These are phyloP conservation scores for Colletotrichum cereale DNA, from an alignment of 2,329 filamentous ascomycete species.

Conservation along the genomic window DNA sequence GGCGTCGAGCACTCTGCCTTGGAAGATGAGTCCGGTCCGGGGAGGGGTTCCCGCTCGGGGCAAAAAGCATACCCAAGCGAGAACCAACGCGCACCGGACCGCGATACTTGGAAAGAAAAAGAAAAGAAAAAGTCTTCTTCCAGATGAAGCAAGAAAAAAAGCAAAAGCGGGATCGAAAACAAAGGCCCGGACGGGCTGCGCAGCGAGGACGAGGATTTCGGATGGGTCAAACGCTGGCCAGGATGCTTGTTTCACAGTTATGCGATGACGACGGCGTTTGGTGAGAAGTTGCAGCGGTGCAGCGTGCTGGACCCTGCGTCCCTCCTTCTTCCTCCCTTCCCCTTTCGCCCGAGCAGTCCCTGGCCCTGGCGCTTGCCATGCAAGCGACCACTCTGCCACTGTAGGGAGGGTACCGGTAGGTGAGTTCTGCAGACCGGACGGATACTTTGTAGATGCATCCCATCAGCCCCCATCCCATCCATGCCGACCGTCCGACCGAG, in stretches of 20 bases:
- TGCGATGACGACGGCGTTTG: constrained; percentile 32
- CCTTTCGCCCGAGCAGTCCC: constrained; percentile 16
- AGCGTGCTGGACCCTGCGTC: constrained; percentile 28
- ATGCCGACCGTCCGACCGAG: constrained; percentile 1
- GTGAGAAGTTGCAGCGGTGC: constrained; percentile 2
- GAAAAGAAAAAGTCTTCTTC: not conserved
- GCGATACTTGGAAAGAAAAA: not conserved
- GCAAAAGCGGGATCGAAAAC: not conserved
- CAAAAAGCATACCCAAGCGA: constrained; percentile 1
- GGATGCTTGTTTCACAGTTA: constrained; percentile 35
- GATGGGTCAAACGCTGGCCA: constrained; percentile 38
- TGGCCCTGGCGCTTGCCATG: too few species aligned
- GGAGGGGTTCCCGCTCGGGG: not conserved
- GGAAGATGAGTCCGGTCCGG: not conserved
- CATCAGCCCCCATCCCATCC: not conserved
- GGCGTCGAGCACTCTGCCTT: not conserved
- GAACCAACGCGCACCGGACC: not conserved
- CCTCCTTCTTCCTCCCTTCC: not conserved
- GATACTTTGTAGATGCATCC: not conserved
- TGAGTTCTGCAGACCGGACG: too few species aligned
- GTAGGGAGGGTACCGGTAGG: too few species aligned
- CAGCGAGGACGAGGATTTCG: not conserved
- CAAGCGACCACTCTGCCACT: too few species aligned
- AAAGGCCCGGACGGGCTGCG: not conserved
- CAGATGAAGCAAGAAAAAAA: not conserved